Evolutionary conservation across 805 yeast species (phyloP).

Genomic region (Candida maltosa): DNA sequence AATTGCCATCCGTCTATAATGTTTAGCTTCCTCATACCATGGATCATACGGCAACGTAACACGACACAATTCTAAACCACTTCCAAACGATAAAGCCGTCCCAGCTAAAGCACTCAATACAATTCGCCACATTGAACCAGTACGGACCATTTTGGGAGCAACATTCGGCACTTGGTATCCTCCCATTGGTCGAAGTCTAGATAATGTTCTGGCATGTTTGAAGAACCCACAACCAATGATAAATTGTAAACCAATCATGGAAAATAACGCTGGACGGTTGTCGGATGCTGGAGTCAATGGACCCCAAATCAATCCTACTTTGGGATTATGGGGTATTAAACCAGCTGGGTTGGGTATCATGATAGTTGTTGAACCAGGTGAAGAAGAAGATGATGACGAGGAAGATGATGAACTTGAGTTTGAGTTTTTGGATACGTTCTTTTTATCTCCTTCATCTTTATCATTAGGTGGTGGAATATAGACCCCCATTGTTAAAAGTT

Average conservation of each 20-base stretch:
- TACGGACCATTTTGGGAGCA: slow-evolving; percentile 3
- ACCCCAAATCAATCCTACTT: slow-evolving; percentile 65
- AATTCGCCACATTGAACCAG: slow-evolving; percentile 11
- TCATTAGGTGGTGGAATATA: slow-evolving; percentile 37
- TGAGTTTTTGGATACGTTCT: slow-evolving; percentile 1
- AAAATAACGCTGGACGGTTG: slow-evolving; percentile 49
- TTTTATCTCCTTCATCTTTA: slow-evolving; percentile 13
- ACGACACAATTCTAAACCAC: slow-evolving; percentile 56
- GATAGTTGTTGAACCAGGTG: slow-evolving; percentile 9
- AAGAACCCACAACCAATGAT: slow-evolving; percentile 39
- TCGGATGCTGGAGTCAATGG: slow-evolving; percentile 75
- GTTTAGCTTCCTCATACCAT: slow-evolving; percentile 66
- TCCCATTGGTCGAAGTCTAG: slow-evolving; percentile 6
- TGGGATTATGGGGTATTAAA: slow-evolving; percentile 40
- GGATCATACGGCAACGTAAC: slow-evolving; percentile 53
- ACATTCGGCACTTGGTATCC: slow-evolving; percentile 9
- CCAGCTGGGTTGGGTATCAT: slow-evolving; percentile 16
- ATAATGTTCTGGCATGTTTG: slow-evolving; percentile 10
- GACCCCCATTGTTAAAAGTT: slow-evolving; percentile 24
- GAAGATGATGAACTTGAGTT: neutral
- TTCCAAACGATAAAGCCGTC: slow-evolving; percentile 44
- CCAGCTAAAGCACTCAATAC: slow-evolving; percentile 31
- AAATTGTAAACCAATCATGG: slow-evolving; percentile 52
- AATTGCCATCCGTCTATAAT: slow-evolving; percentile 49
- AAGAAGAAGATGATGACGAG: slow-evolving; percentile 2